Percentiles rank a stretch among this genome's conserved stretches.
These are phyloP conservation scores for Thelephora aurantiotincta DNA, from an alignment of 768 basidiomycete genomes.

Conservation along the genomic window DNA sequence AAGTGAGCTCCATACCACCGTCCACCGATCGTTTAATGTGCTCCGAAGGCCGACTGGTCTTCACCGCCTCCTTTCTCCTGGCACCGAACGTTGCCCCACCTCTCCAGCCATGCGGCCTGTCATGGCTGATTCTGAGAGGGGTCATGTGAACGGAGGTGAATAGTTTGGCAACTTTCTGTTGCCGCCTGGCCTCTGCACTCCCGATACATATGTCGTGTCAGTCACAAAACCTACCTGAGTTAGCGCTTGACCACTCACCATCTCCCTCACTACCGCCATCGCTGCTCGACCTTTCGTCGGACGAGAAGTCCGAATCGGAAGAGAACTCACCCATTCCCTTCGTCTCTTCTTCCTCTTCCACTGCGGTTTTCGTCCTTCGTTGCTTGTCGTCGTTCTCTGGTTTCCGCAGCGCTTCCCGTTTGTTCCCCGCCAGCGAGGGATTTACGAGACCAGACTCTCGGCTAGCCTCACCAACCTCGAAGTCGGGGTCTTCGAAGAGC, in stretches of 20 bases:
- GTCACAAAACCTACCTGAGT: no score
- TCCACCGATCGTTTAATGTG: slow-evolving; percentile 23
- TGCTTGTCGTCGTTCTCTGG: slow-evolving; percentile 6
- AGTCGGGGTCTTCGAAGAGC: slow-evolving; percentile 85
- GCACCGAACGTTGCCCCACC: slow-evolving; percentile 58
- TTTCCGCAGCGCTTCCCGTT: slow-evolving; percentile 10
- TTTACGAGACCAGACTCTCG: slow-evolving; percentile 89
- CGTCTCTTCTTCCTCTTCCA: slow-evolving; percentile 82
- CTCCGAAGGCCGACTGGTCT: slow-evolving; percentile 4
- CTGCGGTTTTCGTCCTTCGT: slow-evolving; percentile 52
- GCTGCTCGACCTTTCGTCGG: slow-evolving; percentile 9
- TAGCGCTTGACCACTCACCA: slow-evolving; percentile 12
- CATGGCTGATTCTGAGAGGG: slow-evolving; percentile 31
- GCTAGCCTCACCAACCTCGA: slow-evolving; percentile 77
- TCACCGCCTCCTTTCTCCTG: slow-evolving; percentile 27
- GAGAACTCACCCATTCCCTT: slow-evolving; percentile 43
- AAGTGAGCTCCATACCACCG: slow-evolving; percentile 74
- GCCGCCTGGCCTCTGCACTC: not conserved
- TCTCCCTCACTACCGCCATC: slow-evolving; percentile 34
- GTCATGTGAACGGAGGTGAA: slow-evolving; percentile 44
- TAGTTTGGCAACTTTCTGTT: not conserved
- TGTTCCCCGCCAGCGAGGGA: slow-evolving; percentile 60
- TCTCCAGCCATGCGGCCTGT: slow-evolving; percentile 19
- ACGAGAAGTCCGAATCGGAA: slow-evolving; percentile 19
- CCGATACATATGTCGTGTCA: no score